Evolutionary conservation across 2,329 filamentous ascomycete genomes (phyloP), one percentile per base, ranked within the genome.

Genomic region (Stemphylium beticola): DNA sequence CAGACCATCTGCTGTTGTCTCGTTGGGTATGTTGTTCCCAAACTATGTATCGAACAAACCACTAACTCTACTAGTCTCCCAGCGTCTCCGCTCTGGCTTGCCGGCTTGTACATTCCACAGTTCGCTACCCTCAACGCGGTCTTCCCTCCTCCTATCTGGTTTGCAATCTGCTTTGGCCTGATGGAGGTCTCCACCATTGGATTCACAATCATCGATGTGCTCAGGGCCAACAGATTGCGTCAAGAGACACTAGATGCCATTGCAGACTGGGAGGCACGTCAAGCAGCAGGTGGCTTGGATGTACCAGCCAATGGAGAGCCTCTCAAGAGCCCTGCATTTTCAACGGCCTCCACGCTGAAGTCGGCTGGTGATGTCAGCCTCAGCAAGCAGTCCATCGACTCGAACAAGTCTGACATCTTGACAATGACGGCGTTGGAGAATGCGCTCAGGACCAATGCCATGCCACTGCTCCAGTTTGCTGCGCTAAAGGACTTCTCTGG

Each of bases 401-500:
- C 68, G 8, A 61, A 61, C 4, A 68, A 66, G 40, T 70, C 65
- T 2, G 69, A 67, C 22, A 69, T 74, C 57, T 60, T 70, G 41
- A 74, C 69, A 11, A 74, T 74, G 71, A 65, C 60, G 14, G 68
- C 69, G 4, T 52, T 74, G 4, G 71, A 74, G 42, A 72, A 71
- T 32, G 66, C 72, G 17, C 58, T 74, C 12, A 51, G 65, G 7
- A 67, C 62, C 4, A 72, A 74, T 14, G 59, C 71, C 15, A 49
- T 66, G 22, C 71, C 71, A 4, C 62, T 74, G 3, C 62, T 74
- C 1, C 55, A 68, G 17, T 74, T 74, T 33, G 70, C 72, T 22
- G 69, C 71, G 0, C 49, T 74, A 1, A 72, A 73, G 36, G 71
- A 74, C 38, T 74, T 74, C 49, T 54, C 51, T 36, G 51, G 49